Base-by-base conservation (phyloP, 768 basidiomycete genomes). In the Tulasnella sp. region DNA sequence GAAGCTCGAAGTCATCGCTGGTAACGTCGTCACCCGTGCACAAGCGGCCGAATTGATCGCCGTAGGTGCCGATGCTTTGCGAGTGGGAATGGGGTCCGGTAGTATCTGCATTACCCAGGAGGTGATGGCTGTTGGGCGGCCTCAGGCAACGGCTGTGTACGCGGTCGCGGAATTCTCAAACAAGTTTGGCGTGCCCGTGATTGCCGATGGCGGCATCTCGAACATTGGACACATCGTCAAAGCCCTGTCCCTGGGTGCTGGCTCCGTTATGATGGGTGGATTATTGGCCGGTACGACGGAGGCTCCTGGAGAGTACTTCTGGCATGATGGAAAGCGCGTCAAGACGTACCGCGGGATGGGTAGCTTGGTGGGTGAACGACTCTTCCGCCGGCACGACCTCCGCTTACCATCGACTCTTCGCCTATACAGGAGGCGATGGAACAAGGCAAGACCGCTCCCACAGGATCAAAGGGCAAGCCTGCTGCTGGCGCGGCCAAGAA, bases 311-410 rank as follows among this genome's bases (percentile, higher is more conserved):
- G 96, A 99, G 88, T 99, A 98, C 89, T 99, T 98, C 86, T 99
- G 97, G 87, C 97, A 99, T 85, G 97, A 98, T 82, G 98, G 98
- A 82, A 98, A 98, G 89, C 93, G 98, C 74, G 96, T 99, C 85
- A 99, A 99, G 90, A 92, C 97, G 46, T 99, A 99, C 87, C 93
- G 98, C 80, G 98, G 98, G 6, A 99, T 99, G 98, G 97, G 98
- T 28, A 94, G 93, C 84, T 89, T 98, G 84, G 90, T 89, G 81
- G 84, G 89, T 82, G 85, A 86, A 83, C 37, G 84, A 85, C 75
- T 84, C 6, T 42, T 31, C 34, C 3, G 76, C 11, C 44, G 6
- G 74, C 74, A 7, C 40, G 31, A 42, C 46, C 41, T 44, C 12
- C 20, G 46, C 46, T 75, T 31, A 75, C 41, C 22, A 44, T 9